Evolutionary conservation across 345 rosid species (phyloP).

Genomic region (Eucalyptus viminalis): DNA sequence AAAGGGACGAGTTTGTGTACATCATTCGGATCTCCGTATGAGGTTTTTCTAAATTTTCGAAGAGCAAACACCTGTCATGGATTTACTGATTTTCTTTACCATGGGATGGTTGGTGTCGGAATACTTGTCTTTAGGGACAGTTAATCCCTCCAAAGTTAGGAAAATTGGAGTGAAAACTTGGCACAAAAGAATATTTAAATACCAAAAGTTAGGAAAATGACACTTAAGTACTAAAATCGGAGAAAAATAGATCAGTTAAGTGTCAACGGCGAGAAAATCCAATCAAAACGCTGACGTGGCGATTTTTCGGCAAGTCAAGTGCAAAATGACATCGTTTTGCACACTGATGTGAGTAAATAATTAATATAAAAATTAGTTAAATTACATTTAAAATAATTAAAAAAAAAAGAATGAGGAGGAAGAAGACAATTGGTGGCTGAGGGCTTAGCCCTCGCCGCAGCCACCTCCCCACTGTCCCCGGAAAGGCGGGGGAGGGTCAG

Average conservation of each 20-base stretch:
- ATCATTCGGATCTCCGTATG: accelerated
- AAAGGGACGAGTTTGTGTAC: background rate
- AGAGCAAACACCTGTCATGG: background rate
- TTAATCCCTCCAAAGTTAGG: no score
- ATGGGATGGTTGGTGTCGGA: background rate
- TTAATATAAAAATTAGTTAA: no score
- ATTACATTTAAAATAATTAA: no score
- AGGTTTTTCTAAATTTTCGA: background rate
- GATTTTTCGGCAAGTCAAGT: accelerated
- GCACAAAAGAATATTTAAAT: no score
- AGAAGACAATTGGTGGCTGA: no score
- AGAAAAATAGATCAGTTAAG: no score
- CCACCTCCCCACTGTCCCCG: accelerated
- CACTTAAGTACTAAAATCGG: no score
- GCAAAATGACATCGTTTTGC: no score
- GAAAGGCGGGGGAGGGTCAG: accelerated
- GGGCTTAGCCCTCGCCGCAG: no score
- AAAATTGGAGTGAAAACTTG: no score
- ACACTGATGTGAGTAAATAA: no score
- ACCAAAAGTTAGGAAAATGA: accelerated
- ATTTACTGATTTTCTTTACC: background rate
- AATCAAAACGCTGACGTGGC: accelerated
- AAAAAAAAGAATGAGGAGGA: accelerated
- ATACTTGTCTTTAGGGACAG: background rate
- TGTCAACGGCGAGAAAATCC: no score